phyloP scores from a whole-genome alignment of 2,329 filamentous ascomycete genomes.

The Xylaria sp. region DNA sequence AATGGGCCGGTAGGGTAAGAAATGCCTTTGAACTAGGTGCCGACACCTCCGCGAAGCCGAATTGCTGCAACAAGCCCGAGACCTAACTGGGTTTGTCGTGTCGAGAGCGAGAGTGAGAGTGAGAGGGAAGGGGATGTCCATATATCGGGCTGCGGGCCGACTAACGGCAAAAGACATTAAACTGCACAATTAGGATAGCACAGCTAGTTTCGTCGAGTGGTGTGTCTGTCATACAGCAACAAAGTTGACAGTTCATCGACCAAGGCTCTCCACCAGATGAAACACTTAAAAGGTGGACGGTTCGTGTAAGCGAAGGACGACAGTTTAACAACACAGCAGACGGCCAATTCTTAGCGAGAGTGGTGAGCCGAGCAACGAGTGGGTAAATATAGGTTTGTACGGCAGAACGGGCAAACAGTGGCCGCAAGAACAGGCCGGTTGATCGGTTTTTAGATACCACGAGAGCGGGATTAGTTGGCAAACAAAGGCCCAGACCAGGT shows the following conservation, averaged over 20 bases:
- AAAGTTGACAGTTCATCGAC: conserved; percentile 9
- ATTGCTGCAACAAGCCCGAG: conserved; percentile 23
- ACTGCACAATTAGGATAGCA: conserved; percentile 12
- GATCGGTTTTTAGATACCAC: conserved; percentile 13
- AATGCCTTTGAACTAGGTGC: not conserved
- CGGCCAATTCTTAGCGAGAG: conserved; percentile 31
- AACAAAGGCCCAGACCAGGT: not conserved
- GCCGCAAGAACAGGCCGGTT: conserved; percentile 28
- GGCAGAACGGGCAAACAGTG: conserved; percentile 13
- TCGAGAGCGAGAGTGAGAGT: conserved; percentile 5
- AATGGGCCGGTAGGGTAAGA: conserved; percentile 15
- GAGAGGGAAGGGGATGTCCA: conserved; percentile 26
- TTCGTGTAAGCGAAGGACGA: conserved; percentile 24
- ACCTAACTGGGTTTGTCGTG: conserved; percentile 24
- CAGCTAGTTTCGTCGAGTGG: conserved; percentile 1
- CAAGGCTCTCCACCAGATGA: conserved; percentile 6
- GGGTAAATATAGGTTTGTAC: conserved; percentile 13
- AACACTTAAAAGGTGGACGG: conserved; percentile 6
- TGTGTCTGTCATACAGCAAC: conserved; percentile 18
- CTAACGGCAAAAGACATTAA: conserved; percentile 30
- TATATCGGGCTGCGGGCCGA: conserved; percentile 29
- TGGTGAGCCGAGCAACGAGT: conserved; percentile 37
- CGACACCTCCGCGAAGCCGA: conserved; percentile 13
- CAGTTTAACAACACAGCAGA: not conserved
- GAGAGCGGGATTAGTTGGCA: not conserved